Base-by-base conservation (phyloP, 139 green algal genomes). In the Gonium pectorale region DNA sequence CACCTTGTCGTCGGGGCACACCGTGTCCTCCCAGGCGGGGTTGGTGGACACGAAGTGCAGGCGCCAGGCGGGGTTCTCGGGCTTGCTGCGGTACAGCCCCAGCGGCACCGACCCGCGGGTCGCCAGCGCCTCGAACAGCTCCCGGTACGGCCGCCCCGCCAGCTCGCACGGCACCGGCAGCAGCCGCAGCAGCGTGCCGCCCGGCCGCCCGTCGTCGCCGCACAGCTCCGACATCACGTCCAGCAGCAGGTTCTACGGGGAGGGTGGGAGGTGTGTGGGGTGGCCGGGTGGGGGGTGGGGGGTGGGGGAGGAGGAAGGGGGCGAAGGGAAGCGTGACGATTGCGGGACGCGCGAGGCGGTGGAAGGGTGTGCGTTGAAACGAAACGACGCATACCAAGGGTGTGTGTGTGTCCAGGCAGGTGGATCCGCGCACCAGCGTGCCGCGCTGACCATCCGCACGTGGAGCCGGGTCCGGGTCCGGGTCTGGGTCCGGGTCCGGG, bases 211-310 rank as follows among this genome's bases (percentile, higher is more conserved):
- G 72, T 92, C 89, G 77, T 95, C 92, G 9, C 94, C 92, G 29
- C 67, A 84, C 62, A 97, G 67, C 80, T 97, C 94, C 22, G 81
- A 86, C 71, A 97, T 83, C 35, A 97, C 66, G 54, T 95, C 92
- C 38, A 94, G 81, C 68, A 97, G 86, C 80, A 94, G 73, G 67
- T 90, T 59, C 88, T 93, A 56, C 33, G 31, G 35, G 27, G 67
- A 37, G 17, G 29, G 17, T n/a, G 31, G 70, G 33, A 44, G 54
- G 72, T 49, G 33, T 68, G 7, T 7, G 60, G 56, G n/a, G 56
- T n/a, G 24, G 56, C 49, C 13, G 49, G 49, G 49, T 56, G 27
- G 15, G 60, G 60, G 60, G 27, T 40, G 13, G 21, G 22, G 66
- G 38, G 6, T 33, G 24, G 4, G 13, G 38, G 66, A 71, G 35